A percentile compares a stretch with the other conserved stretches of the same genome.
These are phyloP conservation scores for Aegilops tauschii DNA, from an alignment of 176 grass and related monocot genomes.

Conservation along the genomic window DNA sequence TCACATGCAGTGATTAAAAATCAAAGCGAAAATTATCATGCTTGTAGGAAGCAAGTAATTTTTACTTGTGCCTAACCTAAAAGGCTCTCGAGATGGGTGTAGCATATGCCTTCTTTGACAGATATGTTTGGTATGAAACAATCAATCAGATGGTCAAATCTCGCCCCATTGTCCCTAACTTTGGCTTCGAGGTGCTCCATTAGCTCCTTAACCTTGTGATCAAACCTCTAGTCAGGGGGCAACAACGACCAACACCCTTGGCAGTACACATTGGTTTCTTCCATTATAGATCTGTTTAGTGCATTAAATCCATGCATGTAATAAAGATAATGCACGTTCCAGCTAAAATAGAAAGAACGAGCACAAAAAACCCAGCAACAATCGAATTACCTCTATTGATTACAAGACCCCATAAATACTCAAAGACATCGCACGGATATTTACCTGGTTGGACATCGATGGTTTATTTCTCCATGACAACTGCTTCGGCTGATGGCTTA, in stretches of 20 bases:
- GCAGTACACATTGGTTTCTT: slow-evolving; percentile 43
- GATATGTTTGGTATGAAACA: slow-evolving; percentile 88
- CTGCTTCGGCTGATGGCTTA: no score
- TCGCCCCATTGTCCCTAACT: slow-evolving; percentile 48
- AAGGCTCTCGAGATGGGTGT: slow-evolving; percentile 83
- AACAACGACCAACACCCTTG: slow-evolving; percentile 50
- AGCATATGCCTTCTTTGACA: slow-evolving; percentile 82
- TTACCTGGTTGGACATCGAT: no score
- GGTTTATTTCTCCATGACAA: no score
- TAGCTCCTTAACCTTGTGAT: slow-evolving; percentile 77
- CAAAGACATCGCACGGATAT: no score
- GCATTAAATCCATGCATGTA: not conserved
- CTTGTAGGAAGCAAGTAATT: no score
- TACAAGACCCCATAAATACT: no score
- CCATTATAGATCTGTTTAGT: not conserved
- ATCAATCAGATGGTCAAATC: slow-evolving; percentile 71
- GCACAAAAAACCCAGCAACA: no score
- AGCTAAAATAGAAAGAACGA: no score
- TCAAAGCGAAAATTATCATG: no score
- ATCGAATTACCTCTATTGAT: no score
- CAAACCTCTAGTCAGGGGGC: slow-evolving; percentile 82
- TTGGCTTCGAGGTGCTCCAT: slow-evolving; percentile 78
- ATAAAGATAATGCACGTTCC: no score
- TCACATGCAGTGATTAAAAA: no score
- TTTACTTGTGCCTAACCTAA: slow-evolving; percentile 22